Conservation (phyloP, 495 filamentous ascomycete species). For the Apiosordaria backusii region DNA sequence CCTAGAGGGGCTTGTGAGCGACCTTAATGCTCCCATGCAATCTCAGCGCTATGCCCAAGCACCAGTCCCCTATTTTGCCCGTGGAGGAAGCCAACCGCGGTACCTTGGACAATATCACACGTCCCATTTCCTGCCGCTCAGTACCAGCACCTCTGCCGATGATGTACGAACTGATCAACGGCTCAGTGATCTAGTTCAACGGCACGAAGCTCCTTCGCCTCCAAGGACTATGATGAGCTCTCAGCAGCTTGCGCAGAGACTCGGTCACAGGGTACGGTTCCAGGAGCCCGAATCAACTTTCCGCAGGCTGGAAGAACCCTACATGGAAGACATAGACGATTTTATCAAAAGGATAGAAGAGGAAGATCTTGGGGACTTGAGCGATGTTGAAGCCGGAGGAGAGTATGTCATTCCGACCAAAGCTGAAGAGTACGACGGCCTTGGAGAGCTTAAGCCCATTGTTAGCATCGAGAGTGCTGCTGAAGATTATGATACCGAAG, state of each 20-base stretch:
- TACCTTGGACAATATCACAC: not conserved
- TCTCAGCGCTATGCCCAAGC: not conserved
- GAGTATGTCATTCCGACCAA: not conserved
- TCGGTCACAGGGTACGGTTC: not conserved
- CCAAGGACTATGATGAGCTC: not conserved
- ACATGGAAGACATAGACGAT: conserved; percentile 33
- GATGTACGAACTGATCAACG: not conserved
- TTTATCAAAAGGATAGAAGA: conserved; percentile 42
- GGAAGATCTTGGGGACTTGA: conserved; percentile 14
- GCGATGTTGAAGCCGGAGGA: conserved; percentile 3
- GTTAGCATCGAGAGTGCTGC: not conserved
- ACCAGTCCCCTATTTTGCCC: not conserved
- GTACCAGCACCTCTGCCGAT: not conserved
- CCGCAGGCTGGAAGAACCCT: not conserved
- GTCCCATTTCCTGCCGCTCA: not conserved
- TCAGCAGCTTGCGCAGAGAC: not conserved
- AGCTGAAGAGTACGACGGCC: not conserved
- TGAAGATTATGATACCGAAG: not conserved
- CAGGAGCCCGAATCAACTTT: not conserved
- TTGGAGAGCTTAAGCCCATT: not conserved
- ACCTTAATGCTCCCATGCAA: not conserved
- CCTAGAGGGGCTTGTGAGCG: not conserved
- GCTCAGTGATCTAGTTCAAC: not conserved
- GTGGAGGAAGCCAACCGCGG: not conserved
- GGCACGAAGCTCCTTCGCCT: not conserved